Evolutionary conservation across 2,329 filamentous ascomycete species (phyloP).

Genomic region (Cucurbitaria berberidis): DNA sequence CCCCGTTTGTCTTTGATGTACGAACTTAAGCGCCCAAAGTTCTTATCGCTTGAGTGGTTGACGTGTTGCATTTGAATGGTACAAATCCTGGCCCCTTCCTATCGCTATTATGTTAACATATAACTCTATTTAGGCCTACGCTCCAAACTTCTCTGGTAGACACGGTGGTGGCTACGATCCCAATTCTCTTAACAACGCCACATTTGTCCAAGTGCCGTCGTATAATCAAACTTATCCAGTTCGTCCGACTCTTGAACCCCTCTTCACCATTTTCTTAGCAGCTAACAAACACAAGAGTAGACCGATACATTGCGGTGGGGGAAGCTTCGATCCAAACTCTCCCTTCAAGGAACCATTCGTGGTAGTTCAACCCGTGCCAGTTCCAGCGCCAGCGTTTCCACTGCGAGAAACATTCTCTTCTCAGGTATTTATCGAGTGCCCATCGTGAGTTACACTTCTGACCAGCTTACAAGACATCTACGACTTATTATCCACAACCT

Average conservation of each 20-base stretch:
- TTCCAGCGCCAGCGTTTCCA: constrained; percentile 10
- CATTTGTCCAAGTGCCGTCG: constrained; percentile 12
- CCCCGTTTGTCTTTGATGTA: not conserved
- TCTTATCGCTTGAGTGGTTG: not conserved
- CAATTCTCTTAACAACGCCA: constrained; percentile 4
- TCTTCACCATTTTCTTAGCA: not conserved
- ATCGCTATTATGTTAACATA: not conserved
- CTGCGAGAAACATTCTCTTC: constrained; percentile 11
- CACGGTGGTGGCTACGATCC: constrained; percentile 34
- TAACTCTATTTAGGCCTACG: constrained; percentile 25
- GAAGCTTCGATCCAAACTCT: constrained; percentile 20
- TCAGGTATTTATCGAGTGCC: constrained; percentile 13
- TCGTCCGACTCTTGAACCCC: not conserved
- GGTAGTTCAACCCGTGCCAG: constrained; percentile 12
- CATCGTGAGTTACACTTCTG: not conserved
- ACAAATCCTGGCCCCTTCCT: not conserved
- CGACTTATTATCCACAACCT: constrained; percentile 8
- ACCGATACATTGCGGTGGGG: constrained; percentile 22
- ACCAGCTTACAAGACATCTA: constrained; percentile 11
- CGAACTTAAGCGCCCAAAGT: not conserved
- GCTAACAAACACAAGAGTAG: not conserved
- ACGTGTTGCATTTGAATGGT: constrained; percentile 20
- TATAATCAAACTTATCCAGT: constrained; percentile 14
- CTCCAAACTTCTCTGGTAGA: constrained; percentile 11
- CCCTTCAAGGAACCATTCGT: constrained; percentile 9